Base-by-base conservation (phyloP, 23 red algal species). In the Gracilaria domingensis region DNA sequence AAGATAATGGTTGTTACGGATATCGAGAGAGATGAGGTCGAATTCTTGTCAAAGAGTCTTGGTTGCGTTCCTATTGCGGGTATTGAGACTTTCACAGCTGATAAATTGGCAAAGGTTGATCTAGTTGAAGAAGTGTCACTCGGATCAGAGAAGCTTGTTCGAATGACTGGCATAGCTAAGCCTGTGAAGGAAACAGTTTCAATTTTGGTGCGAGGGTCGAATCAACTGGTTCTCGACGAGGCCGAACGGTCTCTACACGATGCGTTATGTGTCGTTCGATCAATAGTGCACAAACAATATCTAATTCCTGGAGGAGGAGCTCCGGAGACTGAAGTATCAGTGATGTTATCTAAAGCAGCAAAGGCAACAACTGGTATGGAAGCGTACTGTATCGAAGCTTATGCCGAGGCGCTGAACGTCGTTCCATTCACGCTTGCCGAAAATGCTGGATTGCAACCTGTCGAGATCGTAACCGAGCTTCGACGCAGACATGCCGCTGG, bases 1-100 rank as follows among this genome's bases (percentile, higher is more conserved):
- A 99, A 99, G 92, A 99, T 99, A 76, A 99, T 99, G 97, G 97
- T 82, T 32, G 83, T 99, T 17, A 86, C 76, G 0, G 97, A 99
- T 91, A 86, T 99, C n/a, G 97, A 99, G 80, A 78, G 97, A 49
- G 90, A 90, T 54, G 93, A 99, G 39, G 87, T 96, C 33, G 97
- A 94, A 70, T 99, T 99, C 79, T 92, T 99, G 40, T 95, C 86
- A 70, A 99, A 96, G 94, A 94, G 89, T 51, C 91, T 99, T 12
- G 91, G 93, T 23, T 95, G 93, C 84, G 66, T 89, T 58, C 97
- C 97, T 0, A 92, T 99, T 84, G 97, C 97, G 13, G 84, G 88
- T 26, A 86, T 96, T 61, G 97, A 99, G 58, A 85, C 86, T 20
- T 93, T 99, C 50, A 88, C 84, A 5, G 81, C 97, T 26, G 97